phyloP scores from a whole-genome alignment of 352 stramenopile species.

The Pythium insidiosum region DNA sequence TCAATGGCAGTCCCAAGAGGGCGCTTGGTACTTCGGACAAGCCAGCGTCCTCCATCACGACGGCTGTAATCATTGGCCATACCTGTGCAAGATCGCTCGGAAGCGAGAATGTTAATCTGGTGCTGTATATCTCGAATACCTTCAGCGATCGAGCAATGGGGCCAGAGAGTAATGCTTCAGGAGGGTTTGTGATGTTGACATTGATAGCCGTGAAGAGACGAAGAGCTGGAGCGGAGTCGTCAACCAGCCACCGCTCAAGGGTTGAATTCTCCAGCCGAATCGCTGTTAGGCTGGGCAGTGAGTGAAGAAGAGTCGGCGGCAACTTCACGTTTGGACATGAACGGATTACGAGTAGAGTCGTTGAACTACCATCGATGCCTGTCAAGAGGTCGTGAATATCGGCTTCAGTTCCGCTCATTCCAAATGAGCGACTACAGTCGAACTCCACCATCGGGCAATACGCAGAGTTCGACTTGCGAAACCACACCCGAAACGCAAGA shows the following conservation, averaged over 20 bases:
- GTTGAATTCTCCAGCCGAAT: slow-evolving; percentile 11
- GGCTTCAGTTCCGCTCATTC: not conserved
- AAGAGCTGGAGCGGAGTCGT: slow-evolving; percentile 12
- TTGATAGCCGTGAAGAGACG: slow-evolving; percentile 7
- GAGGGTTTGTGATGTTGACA: slow-evolving; percentile 6
- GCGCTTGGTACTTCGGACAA: slow-evolving; percentile 1
- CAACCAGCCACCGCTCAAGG: slow-evolving; percentile 2
- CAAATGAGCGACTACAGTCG: slow-evolving; percentile 1
- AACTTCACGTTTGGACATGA: slow-evolving; percentile 6
- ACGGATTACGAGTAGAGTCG: slow-evolving; percentile 5
- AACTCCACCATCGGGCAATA: slow-evolving; percentile 11
- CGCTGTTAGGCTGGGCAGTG: slow-evolving; percentile 1
- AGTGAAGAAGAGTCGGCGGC: not conserved
- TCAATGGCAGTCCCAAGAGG: slow-evolving; percentile 1
- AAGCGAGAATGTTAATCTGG: slow-evolving; percentile 5
- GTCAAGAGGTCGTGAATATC: slow-evolving; percentile 1
- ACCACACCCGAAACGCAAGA: slow-evolving; percentile 4
- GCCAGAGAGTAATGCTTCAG: slow-evolving; percentile 1
- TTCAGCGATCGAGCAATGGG: slow-evolving; percentile 1
- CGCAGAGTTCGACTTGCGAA: not conserved
- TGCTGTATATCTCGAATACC: slow-evolving; percentile 1
- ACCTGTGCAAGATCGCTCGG: slow-evolving; percentile 1
- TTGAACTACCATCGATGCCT: not conserved
- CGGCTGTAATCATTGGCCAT: slow-evolving; percentile 1
- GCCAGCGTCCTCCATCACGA: slow-evolving; percentile 4